Base-by-base conservation (phyloP, 1,284 basidiomycete genomes). In the Stygiomarasmius scandens region DNA sequence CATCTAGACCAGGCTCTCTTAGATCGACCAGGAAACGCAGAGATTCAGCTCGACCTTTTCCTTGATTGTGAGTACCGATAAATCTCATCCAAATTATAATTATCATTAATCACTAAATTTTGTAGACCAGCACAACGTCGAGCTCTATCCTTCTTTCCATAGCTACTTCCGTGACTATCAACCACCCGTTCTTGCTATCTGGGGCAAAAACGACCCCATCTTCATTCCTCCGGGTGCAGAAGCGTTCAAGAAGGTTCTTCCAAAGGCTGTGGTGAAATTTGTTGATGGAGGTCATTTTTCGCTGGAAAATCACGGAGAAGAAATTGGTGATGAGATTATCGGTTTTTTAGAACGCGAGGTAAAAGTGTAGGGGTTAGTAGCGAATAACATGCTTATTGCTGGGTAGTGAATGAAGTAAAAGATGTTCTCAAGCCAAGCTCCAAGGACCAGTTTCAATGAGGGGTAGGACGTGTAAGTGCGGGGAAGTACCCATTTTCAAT, bases 281-380 rank as follows among this genome's bases (percentile, higher is more conserved):
- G 62, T 82, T 29, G 76, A 81, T 52, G 76, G 72, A 9, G 78
- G 79, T 0, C 80, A 82, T 65, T 83, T 83, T 59, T 67, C 76
- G 22, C 64, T 80, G 59, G 80, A 74, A 58, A 69, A 68, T 20
- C 66, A 72, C 29, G 59, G 75, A 10, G 66, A 68, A 1, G 69
- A 70, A 34, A 72, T 72, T 56, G 57, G 70, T 1, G 61, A 65
- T 1, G 65, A 67, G 53, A 76, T 74, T 23, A 50, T 75, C 3
- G 25, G 55, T 36, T 72, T 79, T 52, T 63, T 70, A 61, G 56
- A 60, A 25, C 56, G 56, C 43, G 56, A 63, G n/a, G n/a, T n/a
- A n/a, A n/a, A n/a, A n/a, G n/a, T n/a, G n/a, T n/a, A n/a, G n/a
- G n/a, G n/a, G n/a, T n/a, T n/a, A n/a, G n/a, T n/a, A n/a, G n/a